Evolutionary conservation across 2,329 filamentous ascomycete genomes (phyloP).

Genomic region (Aspergillus sojae): DNA sequence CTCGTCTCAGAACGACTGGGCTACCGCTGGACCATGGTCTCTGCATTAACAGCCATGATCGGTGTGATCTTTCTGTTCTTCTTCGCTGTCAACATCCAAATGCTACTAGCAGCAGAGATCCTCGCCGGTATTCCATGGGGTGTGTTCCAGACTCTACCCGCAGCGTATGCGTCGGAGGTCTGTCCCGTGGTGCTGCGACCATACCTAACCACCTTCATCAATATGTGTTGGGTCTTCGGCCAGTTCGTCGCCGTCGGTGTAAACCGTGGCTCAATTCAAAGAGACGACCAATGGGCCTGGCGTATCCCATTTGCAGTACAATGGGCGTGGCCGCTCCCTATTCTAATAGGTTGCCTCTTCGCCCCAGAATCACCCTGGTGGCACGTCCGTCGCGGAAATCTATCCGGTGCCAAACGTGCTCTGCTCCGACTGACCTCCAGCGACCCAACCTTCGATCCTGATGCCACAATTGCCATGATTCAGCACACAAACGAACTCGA

Average conservation of each 20-base stretch:
- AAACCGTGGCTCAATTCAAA: constrained; percentile 44
- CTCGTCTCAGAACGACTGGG: constrained; percentile 33
- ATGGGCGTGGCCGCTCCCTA: constrained; percentile 53
- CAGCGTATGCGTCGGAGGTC: constrained; percentile 46
- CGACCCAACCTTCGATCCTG: constrained; percentile 72
- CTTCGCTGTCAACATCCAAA: constrained; percentile 47
- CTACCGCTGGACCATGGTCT: constrained; percentile 32
- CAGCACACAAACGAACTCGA: constrained; percentile 80
- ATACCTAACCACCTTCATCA: constrained; percentile 46
- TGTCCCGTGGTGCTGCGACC: constrained; percentile 41
- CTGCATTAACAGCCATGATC: constrained; percentile 43
- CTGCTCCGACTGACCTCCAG: constrained; percentile 44
- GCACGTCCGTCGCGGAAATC: constrained; percentile 46
- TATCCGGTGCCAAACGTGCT: constrained; percentile 45
- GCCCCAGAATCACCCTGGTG: constrained; percentile 54
- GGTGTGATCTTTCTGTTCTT: constrained; percentile 52
- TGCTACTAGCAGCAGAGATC: constrained; percentile 50
- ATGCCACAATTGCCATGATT: constrained; percentile 87
- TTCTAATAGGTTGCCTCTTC: constrained; percentile 44
- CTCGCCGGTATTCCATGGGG: constrained; percentile 52
- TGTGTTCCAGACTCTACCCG: constrained; percentile 49
- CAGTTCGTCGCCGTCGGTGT: constrained; percentile 52
- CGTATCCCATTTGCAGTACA: constrained; percentile 53
- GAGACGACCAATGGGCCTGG: constrained; percentile 51
- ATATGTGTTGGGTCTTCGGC: constrained; percentile 47